These are phyloP conservation scores for Cornus controversa DNA, from an alignment of 148 eudicot genomes.

Conservation along the genomic window DNA sequence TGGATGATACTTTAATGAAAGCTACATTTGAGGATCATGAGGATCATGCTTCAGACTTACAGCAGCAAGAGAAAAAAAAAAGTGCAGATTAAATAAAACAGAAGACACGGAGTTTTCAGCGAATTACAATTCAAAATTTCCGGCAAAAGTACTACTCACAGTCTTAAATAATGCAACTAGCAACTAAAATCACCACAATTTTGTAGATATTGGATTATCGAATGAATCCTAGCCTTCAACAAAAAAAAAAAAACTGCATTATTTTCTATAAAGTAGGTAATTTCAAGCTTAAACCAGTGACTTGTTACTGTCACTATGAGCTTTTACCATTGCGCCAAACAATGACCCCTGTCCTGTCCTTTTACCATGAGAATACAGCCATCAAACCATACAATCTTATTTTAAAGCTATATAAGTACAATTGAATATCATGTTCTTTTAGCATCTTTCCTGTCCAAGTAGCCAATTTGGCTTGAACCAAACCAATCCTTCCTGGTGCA, in stretches of 20 bases:
- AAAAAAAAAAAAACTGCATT: too few species aligned
- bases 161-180: too few species aligned
- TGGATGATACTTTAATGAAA: background rate
- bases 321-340: too few species aligned
- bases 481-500: background rate
- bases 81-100: background rate
- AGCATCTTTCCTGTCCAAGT: background rate
- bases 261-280: too few species aligned
- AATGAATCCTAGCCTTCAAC: background rate
- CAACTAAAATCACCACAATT: background rate
- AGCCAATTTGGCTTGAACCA: background rate
- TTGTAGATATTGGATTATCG: background rate
- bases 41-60: background rate
- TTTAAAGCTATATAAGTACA: too few species aligned
- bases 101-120: background rate
- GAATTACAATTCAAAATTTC: background rate
- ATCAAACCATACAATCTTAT: background rate
- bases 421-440: too few species aligned
- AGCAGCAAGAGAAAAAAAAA: background rate
- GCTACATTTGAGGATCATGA: too few species aligned
- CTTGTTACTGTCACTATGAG: too few species aligned
- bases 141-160: background rate
- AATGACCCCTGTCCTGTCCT: background rate
- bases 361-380: background rate
- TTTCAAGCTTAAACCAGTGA: too few species aligned